These are phyloP conservation scores for Curvularia sp. DNA, from an alignment of 2,329 filamentous ascomycete genomes.

Conservation along the genomic window DNA sequence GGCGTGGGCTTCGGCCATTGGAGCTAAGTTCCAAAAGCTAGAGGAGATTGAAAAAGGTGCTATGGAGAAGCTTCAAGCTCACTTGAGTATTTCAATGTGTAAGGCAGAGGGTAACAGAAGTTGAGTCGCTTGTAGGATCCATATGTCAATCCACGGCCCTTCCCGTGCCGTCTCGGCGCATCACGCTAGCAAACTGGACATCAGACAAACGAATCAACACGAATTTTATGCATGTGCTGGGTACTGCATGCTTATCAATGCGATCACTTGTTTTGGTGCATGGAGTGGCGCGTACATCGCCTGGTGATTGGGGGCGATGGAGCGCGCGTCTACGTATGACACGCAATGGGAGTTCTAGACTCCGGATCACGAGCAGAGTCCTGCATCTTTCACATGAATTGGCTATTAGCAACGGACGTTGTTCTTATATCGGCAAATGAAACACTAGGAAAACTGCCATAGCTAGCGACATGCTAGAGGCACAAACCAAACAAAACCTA, in stretches of 20 bases:
- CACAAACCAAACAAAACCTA: neutral
- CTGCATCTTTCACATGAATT: neutral
- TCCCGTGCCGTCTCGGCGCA: neutral
- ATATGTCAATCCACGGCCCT: neutral
- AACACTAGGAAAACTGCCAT: neutral
- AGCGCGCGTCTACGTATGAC: neutral
- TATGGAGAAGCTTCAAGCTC: neutral
- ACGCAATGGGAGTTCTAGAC: neutral
- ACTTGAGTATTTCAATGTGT: too few relatives aligned
- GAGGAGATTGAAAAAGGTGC: neutral
- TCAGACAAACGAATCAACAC: neutral
- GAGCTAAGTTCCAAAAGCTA: neutral
- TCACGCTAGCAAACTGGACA: neutral
- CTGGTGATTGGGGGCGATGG: neutral
- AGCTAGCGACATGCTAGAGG: neutral
- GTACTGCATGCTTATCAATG: neutral
- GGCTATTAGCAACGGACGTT: neutral
- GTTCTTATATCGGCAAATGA: neutral
- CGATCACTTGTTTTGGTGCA: neutral
- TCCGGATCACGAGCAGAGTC: neutral
- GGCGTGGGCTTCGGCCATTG: neutral
- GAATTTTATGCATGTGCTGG: neutral
- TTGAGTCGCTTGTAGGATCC: neutral
- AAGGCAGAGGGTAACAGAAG: neutral
- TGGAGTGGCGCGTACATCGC: neutral